Percentiles rank a stretch among this genome's conserved stretches.
phyloP scores from a whole-genome alignment of 441 rosid species.

The Theobroma grandiflorum region DNA sequence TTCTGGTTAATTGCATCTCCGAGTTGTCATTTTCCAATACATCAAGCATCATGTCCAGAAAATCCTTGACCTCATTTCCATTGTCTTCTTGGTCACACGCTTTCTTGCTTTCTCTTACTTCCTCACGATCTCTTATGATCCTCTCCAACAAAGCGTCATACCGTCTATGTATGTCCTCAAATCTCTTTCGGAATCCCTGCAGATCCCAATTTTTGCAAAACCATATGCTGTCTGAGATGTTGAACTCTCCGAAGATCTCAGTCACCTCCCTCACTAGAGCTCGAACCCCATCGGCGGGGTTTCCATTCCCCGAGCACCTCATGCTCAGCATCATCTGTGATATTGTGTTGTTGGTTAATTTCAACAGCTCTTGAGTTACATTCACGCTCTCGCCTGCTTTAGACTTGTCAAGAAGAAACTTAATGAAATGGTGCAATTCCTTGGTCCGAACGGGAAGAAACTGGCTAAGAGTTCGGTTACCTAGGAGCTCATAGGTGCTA shows the following conservation, averaged over 20 bases:
- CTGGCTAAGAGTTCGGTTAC: slow-evolving; percentile 27
- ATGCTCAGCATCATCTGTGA: slow-evolving; percentile 43
- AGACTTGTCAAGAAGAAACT: slow-evolving; percentile 12
- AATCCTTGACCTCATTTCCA: slow-evolving; percentile 27
- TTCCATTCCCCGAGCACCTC: slow-evolving; percentile 25
- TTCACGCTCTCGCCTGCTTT: slow-evolving; percentile 27
- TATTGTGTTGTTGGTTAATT: slow-evolving; percentile 39
- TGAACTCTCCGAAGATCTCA: slow-evolving; percentile 42
- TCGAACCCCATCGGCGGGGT: slow-evolving; percentile 26
- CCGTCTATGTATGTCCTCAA: slow-evolving; percentile 24
- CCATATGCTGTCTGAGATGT: slow-evolving; percentile 46
- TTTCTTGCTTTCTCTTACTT: slow-evolving; percentile 15
- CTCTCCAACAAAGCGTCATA: slow-evolving; percentile 39
- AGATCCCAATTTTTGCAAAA: slow-evolving; percentile 40
- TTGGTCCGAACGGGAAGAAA: slow-evolving; percentile 31
- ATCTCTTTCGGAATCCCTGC: slow-evolving; percentile 39
- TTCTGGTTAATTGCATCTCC: slow-evolving; percentile 34
- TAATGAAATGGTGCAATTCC: slow-evolving; percentile 29
- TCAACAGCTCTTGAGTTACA: slow-evolving; percentile 39
- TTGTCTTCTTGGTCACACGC: neutral
- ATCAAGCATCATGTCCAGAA: slow-evolving; percentile 43
- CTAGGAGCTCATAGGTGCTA: slow-evolving; percentile 38
- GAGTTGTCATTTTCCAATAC: slow-evolving; percentile 30
- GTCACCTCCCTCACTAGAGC: slow-evolving; percentile 39
- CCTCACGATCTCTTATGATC: slow-evolving; percentile 28